A percentile compares a stretch with the other conserved stretches of the same genome.
These are phyloP conservation scores for Sporothrix brasiliensis DNA, from an alignment of 2,329 filamentous ascomycete genomes.

Conservation along the genomic window DNA sequence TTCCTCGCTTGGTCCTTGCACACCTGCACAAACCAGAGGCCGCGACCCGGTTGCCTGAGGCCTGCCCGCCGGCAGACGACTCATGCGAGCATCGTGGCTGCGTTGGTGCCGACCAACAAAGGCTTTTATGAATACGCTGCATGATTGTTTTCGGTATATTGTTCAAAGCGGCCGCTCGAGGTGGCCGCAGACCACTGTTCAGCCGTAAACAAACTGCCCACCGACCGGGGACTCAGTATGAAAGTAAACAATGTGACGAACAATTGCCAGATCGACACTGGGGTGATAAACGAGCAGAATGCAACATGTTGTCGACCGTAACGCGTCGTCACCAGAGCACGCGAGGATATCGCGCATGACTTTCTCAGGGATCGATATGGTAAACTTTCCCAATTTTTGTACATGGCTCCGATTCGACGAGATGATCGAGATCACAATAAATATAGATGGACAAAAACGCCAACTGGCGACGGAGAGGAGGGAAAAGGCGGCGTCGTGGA, in stretches of 20 bases:
- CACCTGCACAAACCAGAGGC: background rate
- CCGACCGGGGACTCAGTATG: no score
- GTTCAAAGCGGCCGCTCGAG: constrained; percentile 6
- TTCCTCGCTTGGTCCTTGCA: no score
- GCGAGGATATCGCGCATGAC: constrained; percentile 1
- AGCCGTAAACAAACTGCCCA: background rate
- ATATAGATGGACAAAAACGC: background rate
- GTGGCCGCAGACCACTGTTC: background rate
- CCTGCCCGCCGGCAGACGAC: background rate
- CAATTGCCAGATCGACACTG: background rate
- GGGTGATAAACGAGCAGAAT: background rate
- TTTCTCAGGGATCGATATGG: background rate
- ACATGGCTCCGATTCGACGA: constrained; percentile 7
- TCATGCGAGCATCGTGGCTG: background rate
- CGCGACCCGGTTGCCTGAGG: background rate
- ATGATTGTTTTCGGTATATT: constrained; percentile 4
- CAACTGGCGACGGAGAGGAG: background rate
- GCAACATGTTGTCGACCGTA: background rate
- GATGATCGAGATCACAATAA: background rate
- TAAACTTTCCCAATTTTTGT: background rate
- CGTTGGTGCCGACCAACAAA: background rate
- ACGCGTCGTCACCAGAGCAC: constrained; percentile 6
- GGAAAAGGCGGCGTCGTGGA: background rate
- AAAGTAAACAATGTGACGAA: background rate
- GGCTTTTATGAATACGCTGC: background rate